Evolutionary conservation across 257 asterid genomes (phyloP).

Genomic region (Lycium barbarum): DNA sequence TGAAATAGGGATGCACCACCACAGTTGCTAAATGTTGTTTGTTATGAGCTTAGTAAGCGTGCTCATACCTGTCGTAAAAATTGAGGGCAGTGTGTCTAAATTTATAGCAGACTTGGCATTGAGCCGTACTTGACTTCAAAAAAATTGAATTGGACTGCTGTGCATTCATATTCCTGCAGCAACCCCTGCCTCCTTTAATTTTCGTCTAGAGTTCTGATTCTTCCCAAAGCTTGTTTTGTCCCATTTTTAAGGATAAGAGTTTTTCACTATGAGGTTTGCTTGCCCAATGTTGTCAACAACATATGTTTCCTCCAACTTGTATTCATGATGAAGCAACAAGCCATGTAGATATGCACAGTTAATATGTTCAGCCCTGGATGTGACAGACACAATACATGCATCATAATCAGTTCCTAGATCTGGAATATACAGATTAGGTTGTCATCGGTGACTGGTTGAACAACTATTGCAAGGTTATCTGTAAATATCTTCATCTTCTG

Average conservation of each 20-base stretch:
- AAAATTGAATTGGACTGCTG: neutral
- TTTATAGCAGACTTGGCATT: neutral
- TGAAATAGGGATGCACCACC: neutral
- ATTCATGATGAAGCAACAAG: neutral
- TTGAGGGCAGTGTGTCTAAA: neutral
- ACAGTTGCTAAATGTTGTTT: too few relatives aligned
- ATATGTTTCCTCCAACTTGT: neutral
- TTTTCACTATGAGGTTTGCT: too few relatives aligned
- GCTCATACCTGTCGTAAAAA: too few relatives aligned
- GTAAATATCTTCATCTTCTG: neutral
- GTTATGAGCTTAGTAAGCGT: neutral
- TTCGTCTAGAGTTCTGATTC: neutral
- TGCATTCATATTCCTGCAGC: neutral
- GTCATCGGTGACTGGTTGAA: neutral
- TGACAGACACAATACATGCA: too few relatives aligned
- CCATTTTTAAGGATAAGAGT: too few relatives aligned
- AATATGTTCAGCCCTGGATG: too few relatives aligned
- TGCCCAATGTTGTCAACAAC: neutral
- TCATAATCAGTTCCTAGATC: neutral
- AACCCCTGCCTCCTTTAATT: neutral
- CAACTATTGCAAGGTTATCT: neutral
- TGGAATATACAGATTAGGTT: neutral
- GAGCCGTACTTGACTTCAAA: neutral
- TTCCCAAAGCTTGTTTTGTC: neutral
- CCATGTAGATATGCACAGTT: neutral